Evolutionary conservation across 768 basidiomycete species (phyloP), one percentile per base, ranked within the genome.

Genomic region (Astraeus odoratus): DNA sequence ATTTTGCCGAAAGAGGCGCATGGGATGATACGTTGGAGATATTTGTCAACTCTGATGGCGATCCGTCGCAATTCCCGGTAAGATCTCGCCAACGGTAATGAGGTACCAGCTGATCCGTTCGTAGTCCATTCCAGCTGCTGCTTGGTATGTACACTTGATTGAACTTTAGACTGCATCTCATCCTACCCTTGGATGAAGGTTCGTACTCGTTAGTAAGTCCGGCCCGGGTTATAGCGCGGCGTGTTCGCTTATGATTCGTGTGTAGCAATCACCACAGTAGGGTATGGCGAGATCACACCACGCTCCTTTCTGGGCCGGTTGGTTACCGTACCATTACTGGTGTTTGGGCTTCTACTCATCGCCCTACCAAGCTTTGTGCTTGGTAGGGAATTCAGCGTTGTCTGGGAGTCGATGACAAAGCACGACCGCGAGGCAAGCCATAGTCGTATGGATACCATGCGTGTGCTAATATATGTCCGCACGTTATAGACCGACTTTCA

Each of bases 301-400:
- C 78, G 86, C 10, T 89, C 89, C 1, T 81, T 86, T 62, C 71
- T 94, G n/a, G 92, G 92, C 0, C 81, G 89, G 2, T 68, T 94
- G 27, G 70, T 95, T 53, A 91, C 92, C 0, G 67, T 94, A 1
- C 92, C 92, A 0, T 75, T 96, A 16, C 79, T 96, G 39, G 75
- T 89, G 10, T 94, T 89, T 53, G 92, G 92, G 3, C 72, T 95
- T 8, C 73, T 96, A 0, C 73, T 94, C 33, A 92, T 96, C 57
- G 93, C 92, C 0, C 73, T 95, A 4, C 92, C 92, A 6, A 86
- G 81, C 56, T 95, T 96, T 57, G 92, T 96, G 1, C 78, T 96
- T 12, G 92, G 92, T 0, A 69, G 91, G 29, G 91, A 96, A 59
- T 96, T 96, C 60, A 89, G 88, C 48, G 68, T 83, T 10, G 87